Evolutionary conservation across 176 grass and related monocot genomes (phyloP).

Genomic region (Cenchrus americanus): DNA sequence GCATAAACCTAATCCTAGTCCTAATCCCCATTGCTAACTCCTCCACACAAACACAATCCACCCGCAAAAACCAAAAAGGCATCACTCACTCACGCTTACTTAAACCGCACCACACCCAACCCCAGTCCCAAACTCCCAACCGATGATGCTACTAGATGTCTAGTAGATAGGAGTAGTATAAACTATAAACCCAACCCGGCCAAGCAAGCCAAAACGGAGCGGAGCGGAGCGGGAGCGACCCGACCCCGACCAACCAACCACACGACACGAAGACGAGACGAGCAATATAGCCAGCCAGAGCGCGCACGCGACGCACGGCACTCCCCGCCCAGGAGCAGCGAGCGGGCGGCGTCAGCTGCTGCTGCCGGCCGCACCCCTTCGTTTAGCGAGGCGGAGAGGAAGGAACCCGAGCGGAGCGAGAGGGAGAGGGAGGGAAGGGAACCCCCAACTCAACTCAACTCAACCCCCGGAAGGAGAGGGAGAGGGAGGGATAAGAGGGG

Average conservation of each 20-base stretch:
- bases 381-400: conserved; percentile 23
- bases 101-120: conserved; percentile 42
- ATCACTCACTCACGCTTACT: conserved; percentile 41
- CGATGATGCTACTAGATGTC: background rate
- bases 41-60: background rate
- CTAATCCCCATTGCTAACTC: background rate
- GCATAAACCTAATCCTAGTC: background rate
- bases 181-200: conserved; percentile 5
- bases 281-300: background rate
- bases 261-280: background rate
- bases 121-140: background rate
- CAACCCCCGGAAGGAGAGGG: background rate
- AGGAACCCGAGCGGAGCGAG: background rate
- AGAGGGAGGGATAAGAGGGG: background rate
- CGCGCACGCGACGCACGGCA: background rate
- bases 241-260: background rate
- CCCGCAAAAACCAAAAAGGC: background rate
- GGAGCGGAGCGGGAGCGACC: no score
- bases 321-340: background rate
- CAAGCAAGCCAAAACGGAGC: background rate
- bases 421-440: no score
- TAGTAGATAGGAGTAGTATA: no score
- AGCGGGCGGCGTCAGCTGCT: background rate
- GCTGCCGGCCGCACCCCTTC: no score
- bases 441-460: background rate